Evolutionary conservation across 768 basidiomycete species (phyloP).

Genomic region (Kwoniella newhampshirensis): DNA sequence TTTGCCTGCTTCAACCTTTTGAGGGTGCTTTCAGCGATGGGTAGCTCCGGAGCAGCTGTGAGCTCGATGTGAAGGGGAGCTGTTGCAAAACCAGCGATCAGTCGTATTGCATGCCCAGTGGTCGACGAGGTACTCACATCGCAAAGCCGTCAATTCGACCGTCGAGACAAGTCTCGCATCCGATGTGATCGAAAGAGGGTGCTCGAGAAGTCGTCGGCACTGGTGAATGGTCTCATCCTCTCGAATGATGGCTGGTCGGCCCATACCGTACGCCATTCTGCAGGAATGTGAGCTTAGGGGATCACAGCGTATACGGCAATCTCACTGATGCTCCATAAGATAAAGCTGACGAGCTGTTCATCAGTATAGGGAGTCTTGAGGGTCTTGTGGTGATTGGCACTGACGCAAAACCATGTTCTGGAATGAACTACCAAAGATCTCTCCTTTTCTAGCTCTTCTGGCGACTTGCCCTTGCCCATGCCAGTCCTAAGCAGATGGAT

Average conservation of each 20-base stretch:
- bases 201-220: conserved; percentile 74
- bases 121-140: conserved; percentile 51
- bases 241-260: conserved; percentile 85
- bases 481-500: conserved; percentile 68
- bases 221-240: conserved; percentile 88
- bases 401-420: conserved; percentile 80
- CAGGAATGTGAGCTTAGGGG: conserved; percentile 21
- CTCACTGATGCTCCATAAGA: conserved; percentile 90
- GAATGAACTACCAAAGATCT: conserved; percentile 75
- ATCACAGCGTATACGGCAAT: background rate
- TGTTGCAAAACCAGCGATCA: conserved; percentile 18
- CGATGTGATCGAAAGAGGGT: conserved; percentile 85
- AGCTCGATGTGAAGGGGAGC: conserved; percentile 81
- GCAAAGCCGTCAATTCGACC: conserved; percentile 85
- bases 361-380: background rate
- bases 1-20: conserved; percentile 71
- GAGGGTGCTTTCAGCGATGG: conserved; percentile 73
- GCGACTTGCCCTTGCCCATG: conserved; percentile 68
- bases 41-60: conserved; percentile 67
- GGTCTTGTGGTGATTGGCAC: conserved; percentile 15
- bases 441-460: conserved; percentile 63
- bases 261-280: conserved; percentile 91
- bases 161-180: conserved; percentile 94
- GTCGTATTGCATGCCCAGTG: background rate
- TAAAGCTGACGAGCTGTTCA: conserved; percentile 60